Percentiles rank a stretch among this genome's conserved stretches.
phyloP scores from a whole-genome alignment of 164 flowering plant genomes.

The Nymphaea thermarum region DNA sequence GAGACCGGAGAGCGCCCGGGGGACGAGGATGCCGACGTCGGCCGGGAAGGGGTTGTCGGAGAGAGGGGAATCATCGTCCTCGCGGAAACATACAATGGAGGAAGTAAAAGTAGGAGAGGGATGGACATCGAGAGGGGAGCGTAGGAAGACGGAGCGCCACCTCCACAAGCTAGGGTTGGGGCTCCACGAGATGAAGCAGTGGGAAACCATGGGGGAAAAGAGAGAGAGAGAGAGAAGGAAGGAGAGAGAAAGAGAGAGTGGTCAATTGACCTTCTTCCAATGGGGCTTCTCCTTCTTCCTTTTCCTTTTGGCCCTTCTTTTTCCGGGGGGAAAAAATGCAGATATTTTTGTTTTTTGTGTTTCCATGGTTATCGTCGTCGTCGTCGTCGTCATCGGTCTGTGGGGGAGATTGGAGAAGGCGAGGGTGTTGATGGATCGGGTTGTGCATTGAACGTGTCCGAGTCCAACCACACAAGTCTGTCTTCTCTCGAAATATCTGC shows the following conservation, averaged over 20 bases:
- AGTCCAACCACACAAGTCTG: not conserved
- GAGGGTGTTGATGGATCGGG: not conserved
- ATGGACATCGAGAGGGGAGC: not conserved
- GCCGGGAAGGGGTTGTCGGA: not conserved
- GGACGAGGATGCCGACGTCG: not conserved
- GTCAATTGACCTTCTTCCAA: not conserved
- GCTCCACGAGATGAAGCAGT: too few relatives aligned
- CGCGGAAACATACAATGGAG: not conserved
- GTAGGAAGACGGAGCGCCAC: not conserved
- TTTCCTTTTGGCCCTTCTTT: too few relatives aligned
- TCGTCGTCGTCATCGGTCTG: not conserved
- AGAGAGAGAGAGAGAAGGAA: slow-evolving; percentile 1
- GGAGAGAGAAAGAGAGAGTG: not conserved
- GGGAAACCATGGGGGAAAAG: not conserved
- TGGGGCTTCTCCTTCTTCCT: too few relatives aligned
- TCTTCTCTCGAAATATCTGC: too few relatives aligned
- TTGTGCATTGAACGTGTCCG: not conserved
- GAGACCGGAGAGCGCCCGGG: not conserved
- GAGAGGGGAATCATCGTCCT: not conserved
- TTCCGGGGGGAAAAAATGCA: not conserved
- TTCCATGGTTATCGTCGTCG: not conserved
- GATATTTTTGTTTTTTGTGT: not conserved
- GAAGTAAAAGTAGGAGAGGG: not conserved
- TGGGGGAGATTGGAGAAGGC: too few relatives aligned
- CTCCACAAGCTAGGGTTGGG: not conserved